A percentile compares a stretch with the other conserved stretches of the same genome.
Evolutionary conservation across 768 basidiomycete genomes (phyloP).

Genomic region (Xerocomellus chrysenteron): DNA sequence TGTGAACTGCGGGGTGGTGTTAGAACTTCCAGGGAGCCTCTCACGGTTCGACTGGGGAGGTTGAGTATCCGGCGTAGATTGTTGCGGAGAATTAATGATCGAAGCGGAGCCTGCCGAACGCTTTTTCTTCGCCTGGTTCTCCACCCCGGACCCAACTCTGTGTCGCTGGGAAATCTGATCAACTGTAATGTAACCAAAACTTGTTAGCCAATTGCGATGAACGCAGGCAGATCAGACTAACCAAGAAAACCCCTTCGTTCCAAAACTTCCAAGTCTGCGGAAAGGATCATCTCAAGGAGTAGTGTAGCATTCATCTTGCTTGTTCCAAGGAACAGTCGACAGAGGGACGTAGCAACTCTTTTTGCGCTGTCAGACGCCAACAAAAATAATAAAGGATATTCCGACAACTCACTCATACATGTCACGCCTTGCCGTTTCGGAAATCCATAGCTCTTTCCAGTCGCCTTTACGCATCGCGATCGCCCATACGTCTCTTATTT

Average conservation of each 20-base stretch:
- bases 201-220: neutral
- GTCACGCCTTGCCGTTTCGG: conserved; percentile 66
- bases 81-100: neutral
- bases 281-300: conserved; percentile 84
- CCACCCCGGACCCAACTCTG: neutral
- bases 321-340: conserved; percentile 68
- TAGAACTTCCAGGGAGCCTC: neutral
- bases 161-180: conserved; percentile 70
- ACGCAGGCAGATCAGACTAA: conserved; percentile 26
- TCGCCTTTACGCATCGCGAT: conserved; percentile 49
- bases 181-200: conserved; percentile 42
- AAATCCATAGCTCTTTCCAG: conserved; percentile 68
- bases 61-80: neutral
- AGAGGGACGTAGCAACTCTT: conserved; percentile 80
- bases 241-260: conserved; percentile 80
- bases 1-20: neutral
- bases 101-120: neutral
- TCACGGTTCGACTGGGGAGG: neutral
- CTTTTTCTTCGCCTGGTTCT: neutral
- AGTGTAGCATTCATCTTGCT: conserved; percentile 80
- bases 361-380: neutral
- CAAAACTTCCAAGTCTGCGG: conserved; percentile 75
- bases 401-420: conserved; percentile 76
- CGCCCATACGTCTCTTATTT: conserved; percentile 65
- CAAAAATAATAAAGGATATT: neutral